These are phyloP conservation scores for Starmera pachycereana DNA, from an alignment of 805 yeast species.

Conservation along the genomic window DNA sequence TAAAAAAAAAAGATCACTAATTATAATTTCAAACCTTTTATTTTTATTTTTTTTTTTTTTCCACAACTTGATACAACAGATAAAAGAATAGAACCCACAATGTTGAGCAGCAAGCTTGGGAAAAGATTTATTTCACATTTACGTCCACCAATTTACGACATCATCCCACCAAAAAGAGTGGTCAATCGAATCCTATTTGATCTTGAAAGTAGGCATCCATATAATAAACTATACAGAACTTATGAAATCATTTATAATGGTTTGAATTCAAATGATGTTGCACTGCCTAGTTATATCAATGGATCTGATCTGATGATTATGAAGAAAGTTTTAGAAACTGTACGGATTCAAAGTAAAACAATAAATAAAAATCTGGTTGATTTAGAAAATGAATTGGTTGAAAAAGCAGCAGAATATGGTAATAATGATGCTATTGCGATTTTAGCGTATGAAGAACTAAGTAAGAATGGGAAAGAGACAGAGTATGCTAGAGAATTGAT, in stretches of 20 bases:
- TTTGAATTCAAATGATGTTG: conserved; percentile 24
- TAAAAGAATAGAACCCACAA: too few species aligned
- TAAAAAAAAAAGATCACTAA: too few species aligned
- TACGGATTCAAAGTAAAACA: conserved; percentile 51
- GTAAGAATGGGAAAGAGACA: conserved; percentile 39
- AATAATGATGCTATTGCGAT: conserved; percentile 72
- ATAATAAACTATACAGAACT: conserved; percentile 42
- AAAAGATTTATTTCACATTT: conserved; percentile 8
- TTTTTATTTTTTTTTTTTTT: too few species aligned
- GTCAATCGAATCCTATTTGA: conserved; percentile 57
- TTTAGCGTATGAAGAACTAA: conserved; percentile 41
- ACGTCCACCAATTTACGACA: conserved; percentile 30
- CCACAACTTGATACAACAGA: too few species aligned
- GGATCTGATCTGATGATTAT: conserved; percentile 57
- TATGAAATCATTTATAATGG: conserved; percentile 39
- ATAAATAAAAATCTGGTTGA: conserved; percentile 44
- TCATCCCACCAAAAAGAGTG: conserved; percentile 49
- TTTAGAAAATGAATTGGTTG: conserved; percentile 66
- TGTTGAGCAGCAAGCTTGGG: neutral
- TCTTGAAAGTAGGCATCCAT: conserved; percentile 47
- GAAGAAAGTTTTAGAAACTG: conserved; percentile 53
- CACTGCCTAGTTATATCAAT: conserved; percentile 32
- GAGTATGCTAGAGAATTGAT: conserved; percentile 54
- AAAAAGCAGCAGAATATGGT: conserved; percentile 76
- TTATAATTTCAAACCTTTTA: too few species aligned